These are phyloP conservation scores for Aspergillus ostianus DNA, from an alignment of 495 filamentous ascomycete species.

Conservation along the genomic window DNA sequence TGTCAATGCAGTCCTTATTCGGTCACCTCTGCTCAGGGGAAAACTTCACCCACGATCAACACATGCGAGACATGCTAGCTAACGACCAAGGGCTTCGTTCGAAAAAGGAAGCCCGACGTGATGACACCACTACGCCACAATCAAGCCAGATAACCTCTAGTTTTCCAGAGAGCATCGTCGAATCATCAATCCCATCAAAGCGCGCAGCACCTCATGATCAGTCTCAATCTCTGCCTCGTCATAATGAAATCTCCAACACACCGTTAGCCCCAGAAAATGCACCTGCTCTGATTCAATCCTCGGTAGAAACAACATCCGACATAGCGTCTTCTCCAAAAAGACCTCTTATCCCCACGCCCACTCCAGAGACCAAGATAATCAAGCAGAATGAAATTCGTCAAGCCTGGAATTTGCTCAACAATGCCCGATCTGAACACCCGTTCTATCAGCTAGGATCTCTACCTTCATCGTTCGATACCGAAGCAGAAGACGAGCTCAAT, in stretches of 20 bases:
- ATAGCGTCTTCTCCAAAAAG: conserved; percentile 5
- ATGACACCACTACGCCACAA: conserved; percentile 22
- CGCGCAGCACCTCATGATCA: neutral
- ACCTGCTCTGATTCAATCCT: conserved; percentile 8
- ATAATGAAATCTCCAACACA: neutral
- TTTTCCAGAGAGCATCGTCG: conserved; percentile 8
- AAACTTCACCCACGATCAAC: conserved; percentile 62
- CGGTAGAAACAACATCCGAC: conserved; percentile 12
- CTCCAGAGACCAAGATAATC: conserved; percentile 10
- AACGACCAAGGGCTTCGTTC: conserved; percentile 18
- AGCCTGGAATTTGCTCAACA: conserved; percentile 29
- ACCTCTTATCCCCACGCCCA: conserved; percentile 1
- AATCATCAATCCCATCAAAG: neutral
- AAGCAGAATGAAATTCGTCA: conserved; percentile 27
- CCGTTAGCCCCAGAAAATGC: conserved; percentile 5
- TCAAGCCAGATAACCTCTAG: conserved; percentile 25
- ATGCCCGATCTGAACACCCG: conserved; percentile 14
- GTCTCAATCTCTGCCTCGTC: neutral
- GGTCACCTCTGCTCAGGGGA: conserved; percentile 62
- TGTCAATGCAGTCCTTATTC: conserved; percentile 67
- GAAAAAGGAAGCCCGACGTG: conserved; percentile 28
- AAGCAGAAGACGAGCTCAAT: conserved; percentile 13
- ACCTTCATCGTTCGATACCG: conserved; percentile 30
- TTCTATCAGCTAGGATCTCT: conserved; percentile 29
- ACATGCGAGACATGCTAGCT: conserved; percentile 49